Percentiles rank a stretch among this genome's conserved stretches.
These are phyloP conservation scores for Pythium brachiatum DNA, from an alignment of 352 stramenopile genomes.

Conservation along the genomic window DNA sequence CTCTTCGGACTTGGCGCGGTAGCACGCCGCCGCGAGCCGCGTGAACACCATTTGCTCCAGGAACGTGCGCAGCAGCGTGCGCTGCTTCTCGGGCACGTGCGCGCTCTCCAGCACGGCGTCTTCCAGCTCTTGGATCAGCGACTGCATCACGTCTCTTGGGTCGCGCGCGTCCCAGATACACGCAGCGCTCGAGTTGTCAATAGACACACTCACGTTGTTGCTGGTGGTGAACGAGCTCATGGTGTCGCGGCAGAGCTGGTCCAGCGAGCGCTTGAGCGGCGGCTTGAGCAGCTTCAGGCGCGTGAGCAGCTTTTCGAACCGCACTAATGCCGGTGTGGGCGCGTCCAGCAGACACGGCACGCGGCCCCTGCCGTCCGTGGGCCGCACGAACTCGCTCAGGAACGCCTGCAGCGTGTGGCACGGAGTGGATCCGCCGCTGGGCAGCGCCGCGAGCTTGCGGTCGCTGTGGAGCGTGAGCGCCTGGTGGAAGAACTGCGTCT, in stretches of 20 bases:
- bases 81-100: slow-evolving; percentile 27
- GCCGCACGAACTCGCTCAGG: slow-evolving; percentile 31
- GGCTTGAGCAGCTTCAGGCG: slow-evolving; percentile 58
- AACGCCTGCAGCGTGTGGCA: slow-evolving; percentile 34
- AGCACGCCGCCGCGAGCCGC: slow-evolving; percentile 64
- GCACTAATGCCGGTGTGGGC: slow-evolving; percentile 44
- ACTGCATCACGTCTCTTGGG: slow-evolving; percentile 63
- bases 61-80: slow-evolving; percentile 38
- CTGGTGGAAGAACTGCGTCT: slow-evolving; percentile 53
- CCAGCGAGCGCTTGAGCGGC: slow-evolving; percentile 58
- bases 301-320: slow-evolving; percentile 71
- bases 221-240: slow-evolving; percentile 50
- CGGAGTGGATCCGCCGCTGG: slow-evolving; percentile 12
- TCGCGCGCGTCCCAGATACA: slow-evolving; percentile 50
- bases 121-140: slow-evolving; percentile 62
- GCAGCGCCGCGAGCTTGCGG: slow-evolving; percentile 29
- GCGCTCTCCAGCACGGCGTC: slow-evolving; percentile 45
- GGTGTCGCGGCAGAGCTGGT: slow-evolving; percentile 59
- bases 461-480: slow-evolving; percentile 48
- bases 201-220: slow-evolving; percentile 11
- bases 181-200: slow-evolving; percentile 13
- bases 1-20: slow-evolving; percentile 46
- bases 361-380: slow-evolving; percentile 14
- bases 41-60: slow-evolving; percentile 79
- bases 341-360: slow-evolving; percentile 40